Evolutionary conservation across 2,329 filamentous ascomycete species (phyloP).

Genomic region (Penicillium expansum): DNA sequence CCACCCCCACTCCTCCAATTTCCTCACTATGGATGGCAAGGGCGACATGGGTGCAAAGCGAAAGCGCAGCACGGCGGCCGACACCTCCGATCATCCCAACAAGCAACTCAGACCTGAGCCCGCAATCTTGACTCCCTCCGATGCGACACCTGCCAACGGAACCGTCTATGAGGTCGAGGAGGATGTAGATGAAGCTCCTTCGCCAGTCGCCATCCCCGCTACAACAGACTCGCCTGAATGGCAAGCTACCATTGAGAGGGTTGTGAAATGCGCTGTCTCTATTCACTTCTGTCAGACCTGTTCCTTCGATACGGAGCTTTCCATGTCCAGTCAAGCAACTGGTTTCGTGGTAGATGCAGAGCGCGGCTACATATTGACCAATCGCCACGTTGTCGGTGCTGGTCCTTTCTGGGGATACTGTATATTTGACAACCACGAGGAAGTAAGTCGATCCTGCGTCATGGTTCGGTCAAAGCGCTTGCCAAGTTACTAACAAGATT

Average conservation of each 20-base stretch:
- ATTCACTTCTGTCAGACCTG: constrained; percentile 98
- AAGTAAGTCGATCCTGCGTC: constrained; percentile 43
- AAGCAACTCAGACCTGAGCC: constrained; percentile 55
- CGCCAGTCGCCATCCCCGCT: constrained; percentile 48
- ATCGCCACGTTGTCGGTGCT: constrained; percentile 88
- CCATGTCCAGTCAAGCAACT: constrained; percentile 90
- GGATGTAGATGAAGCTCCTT: constrained; percentile 46
- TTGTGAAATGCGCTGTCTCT: constrained; percentile 94
- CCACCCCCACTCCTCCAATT: constrained; percentile 7
- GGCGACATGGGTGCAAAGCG: constrained; percentile 52
- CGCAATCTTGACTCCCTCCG: constrained; percentile 40
- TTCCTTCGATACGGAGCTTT: constrained; percentile 95
- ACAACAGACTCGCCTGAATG: constrained; percentile 74
- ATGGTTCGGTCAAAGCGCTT: background rate
- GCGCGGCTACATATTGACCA: constrained; percentile 82
- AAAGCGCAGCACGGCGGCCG: constrained; percentile 54
- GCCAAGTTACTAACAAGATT: background rate
- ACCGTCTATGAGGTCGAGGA: constrained; percentile 47
- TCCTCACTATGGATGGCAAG: constrained; percentile 48
- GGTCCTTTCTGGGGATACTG: constrained; percentile 98
- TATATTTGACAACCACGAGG: constrained; percentile 98
- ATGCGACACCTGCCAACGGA: constrained; percentile 44
- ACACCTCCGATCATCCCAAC: constrained; percentile 51
- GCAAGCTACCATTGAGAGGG: constrained; percentile 92
- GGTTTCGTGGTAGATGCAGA: constrained; percentile 97